These are phyloP conservation scores for Calocera cornea DNA, from an alignment of 768 basidiomycete species.

Conservation along the genomic window DNA sequence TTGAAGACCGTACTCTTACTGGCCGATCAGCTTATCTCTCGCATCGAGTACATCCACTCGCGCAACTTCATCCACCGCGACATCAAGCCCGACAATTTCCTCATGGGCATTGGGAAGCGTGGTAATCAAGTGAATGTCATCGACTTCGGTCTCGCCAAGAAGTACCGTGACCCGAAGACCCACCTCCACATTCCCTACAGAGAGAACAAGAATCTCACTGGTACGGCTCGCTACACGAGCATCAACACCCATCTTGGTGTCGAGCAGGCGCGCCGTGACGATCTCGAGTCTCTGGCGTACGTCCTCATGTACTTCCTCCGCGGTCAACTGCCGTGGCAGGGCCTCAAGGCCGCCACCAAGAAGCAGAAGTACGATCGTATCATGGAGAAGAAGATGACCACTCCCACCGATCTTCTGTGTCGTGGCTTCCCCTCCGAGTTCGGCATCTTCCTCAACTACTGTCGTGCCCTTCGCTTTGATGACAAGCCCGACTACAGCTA, in stretches of 20 bases:
- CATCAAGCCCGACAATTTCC: slow-evolving; percentile 97
- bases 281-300: slow-evolving; percentile 95
- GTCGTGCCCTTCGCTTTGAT: slow-evolving; percentile 95
- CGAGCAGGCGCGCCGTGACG: slow-evolving; percentile 95
- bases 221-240: slow-evolving; percentile 96
- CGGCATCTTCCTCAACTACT: slow-evolving; percentile 98
- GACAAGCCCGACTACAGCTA: slow-evolving; percentile 99
- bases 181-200: slow-evolving; percentile 99
- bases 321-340: slow-evolving; percentile 96
- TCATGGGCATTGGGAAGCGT: slow-evolving; percentile 98
- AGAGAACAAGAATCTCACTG: slow-evolving; percentile 99
- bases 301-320: slow-evolving; percentile 99
- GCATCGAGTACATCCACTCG: slow-evolving; percentile 92
- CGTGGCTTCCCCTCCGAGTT: slow-evolving; percentile 99
- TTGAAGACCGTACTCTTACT: slow-evolving; percentile 89
- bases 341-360: slow-evolving; percentile 99
- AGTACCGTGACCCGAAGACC: slow-evolving; percentile 99
- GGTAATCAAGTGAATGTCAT: slow-evolving; percentile 97
- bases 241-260: slow-evolving; percentile 99
- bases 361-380: slow-evolving; percentile 99
- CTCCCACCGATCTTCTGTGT: slow-evolving; percentile 89
- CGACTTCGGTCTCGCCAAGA: slow-evolving; percentile 97
- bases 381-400: slow-evolving; percentile 99
- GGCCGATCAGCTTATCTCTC: slow-evolving; percentile 88
- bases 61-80: slow-evolving; percentile 92